phyloP scores from a whole-genome alignment of 2,329 filamentous ascomycete genomes.

The Penicillium sp. region DNA sequence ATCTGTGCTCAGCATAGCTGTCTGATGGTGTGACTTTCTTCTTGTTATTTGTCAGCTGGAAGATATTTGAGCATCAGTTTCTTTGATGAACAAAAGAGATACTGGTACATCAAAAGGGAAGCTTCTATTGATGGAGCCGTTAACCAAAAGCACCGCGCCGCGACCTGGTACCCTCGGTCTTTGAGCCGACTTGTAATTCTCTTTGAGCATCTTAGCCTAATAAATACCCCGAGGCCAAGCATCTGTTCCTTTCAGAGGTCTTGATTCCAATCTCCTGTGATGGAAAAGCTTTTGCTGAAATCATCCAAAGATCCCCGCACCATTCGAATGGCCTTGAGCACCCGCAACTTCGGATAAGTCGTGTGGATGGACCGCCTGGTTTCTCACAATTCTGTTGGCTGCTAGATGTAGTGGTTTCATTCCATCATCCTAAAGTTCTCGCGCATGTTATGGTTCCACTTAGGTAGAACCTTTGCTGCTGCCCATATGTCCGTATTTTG shows the following conservation, averaged over 20 bases:
- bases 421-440: neutral
- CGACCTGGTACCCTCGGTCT: too few relatives aligned
- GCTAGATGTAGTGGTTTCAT: neutral
- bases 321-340: neutral
- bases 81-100: neutral
- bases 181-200: too few relatives aligned
- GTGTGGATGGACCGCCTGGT: neutral
- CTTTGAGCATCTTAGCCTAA: too few relatives aligned
- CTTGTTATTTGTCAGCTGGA: constrained; percentile 54
- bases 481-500: neutral
- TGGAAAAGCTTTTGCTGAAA: neutral
- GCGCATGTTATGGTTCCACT: too few relatives aligned
- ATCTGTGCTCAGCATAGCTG: constrained; percentile 49
- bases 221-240: too few relatives aligned
- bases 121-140: too few relatives aligned
- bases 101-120: neutral
- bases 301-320: neutral
- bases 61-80: neutral
- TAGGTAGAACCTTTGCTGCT: neutral
- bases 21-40: constrained; percentile 56
- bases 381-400: neutral
- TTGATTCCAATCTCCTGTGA: neutral
- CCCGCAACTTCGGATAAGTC: neutral
- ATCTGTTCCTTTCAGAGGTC: neutral
- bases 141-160: too few relatives aligned